Base-by-base conservation (phyloP, 495 filamentous ascomycete species). In the Penicillium canescens region DNA sequence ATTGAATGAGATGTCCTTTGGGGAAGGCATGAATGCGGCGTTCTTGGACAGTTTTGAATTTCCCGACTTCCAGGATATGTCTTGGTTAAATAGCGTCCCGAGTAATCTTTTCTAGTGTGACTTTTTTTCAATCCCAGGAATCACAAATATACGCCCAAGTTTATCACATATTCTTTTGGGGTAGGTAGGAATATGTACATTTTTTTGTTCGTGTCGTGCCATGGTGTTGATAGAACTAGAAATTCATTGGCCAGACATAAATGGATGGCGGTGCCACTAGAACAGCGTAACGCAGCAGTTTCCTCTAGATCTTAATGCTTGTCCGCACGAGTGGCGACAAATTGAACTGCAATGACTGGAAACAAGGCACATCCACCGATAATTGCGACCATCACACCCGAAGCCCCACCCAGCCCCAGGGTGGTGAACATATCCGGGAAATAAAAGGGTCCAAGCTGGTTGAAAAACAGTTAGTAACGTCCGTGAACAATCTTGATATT, bases 21-120 rank as follows among this genome's bases (percentile, higher is more conserved):
- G 65, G 13, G 70, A 69, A 42, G 64, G 62, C 4, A 60, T 71
- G 37, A 63, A 65, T 55, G 50, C 62, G 0, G 54, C 56, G n/a
- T 49, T 71, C 7, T 33, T 73, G n/a, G 68, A 71, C 21, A 48
- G 51, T 0, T 63, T 71, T 46, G 70, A 73, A 21, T 36, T 70
- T 3, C 57, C 62, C 1, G 70, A 73, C 33, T 70, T 73, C 36
- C 68, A 69, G 40, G 68, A 73, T 44, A 73, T 73, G 68, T 71
- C 68, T 13, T 73, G 70, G 70, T 38, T 73, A 3, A 70, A 73
- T 21, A 73, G 70, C 28, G 70, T 73, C 10, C 68, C 70, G 4
- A 73, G 66, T 39, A 69, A 63, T 51, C 45, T 73, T 1, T 67
- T 55, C 26, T 63, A 55, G 31, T 20, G 14, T n/a, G 9, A 18